Conservation (phyloP, 2,329 filamentous ascomycete genomes). For the Paraphoma sp. region DNA sequence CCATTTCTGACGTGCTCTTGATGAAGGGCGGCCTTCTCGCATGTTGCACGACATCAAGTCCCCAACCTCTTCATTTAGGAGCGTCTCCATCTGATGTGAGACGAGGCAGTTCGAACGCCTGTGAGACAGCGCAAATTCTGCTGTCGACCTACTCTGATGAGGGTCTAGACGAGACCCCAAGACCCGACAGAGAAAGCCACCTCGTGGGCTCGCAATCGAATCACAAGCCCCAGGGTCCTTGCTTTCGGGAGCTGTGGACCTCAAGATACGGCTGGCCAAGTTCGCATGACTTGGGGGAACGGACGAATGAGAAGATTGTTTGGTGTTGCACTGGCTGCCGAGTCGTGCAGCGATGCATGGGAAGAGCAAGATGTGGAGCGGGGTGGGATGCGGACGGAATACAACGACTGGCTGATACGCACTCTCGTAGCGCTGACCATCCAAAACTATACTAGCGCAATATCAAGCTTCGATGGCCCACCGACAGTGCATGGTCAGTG, state of each 20-base stretch:
- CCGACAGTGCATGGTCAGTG: slow-evolving; percentile 5
- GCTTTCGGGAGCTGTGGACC: slow-evolving; percentile 10
- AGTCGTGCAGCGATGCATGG: slow-evolving; percentile 40
- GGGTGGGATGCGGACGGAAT: slow-evolving; percentile 23
- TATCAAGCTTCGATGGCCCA: slow-evolving; percentile 26
- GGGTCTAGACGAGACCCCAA: slow-evolving; percentile 17
- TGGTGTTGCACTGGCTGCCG: slow-evolving; percentile 20
- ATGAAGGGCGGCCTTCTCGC: slow-evolving; percentile 8
- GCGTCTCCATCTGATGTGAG: slow-evolving; percentile 23
- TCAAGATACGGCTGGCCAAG: slow-evolving; percentile 29
- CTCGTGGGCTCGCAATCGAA: slow-evolving; percentile 32
- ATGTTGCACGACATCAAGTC: slow-evolving; percentile 19
- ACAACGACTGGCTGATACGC: slow-evolving; percentile 24
- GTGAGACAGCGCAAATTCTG: background rate
- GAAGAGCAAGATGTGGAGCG: slow-evolving; percentile 31
- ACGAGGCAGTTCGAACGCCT: slow-evolving; percentile 1
- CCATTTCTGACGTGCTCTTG: slow-evolving; percentile 11
- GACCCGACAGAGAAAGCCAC: slow-evolving; percentile 26
- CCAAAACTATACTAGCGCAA: slow-evolving; percentile 10
- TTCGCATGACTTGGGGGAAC: slow-evolving; percentile 43
- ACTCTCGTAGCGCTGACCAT: slow-evolving; percentile 26
- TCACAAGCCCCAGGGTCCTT: slow-evolving; percentile 30
- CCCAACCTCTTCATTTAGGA: slow-evolving; percentile 3
- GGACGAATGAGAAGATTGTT: slow-evolving; percentile 36
- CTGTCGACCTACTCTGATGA: slow-evolving; percentile 3